Evolutionary conservation across 108 stramenopile genomes (phyloP), one percentile per base, ranked within the genome.

Genomic region (Stephanodiscus minutulus): DNA sequence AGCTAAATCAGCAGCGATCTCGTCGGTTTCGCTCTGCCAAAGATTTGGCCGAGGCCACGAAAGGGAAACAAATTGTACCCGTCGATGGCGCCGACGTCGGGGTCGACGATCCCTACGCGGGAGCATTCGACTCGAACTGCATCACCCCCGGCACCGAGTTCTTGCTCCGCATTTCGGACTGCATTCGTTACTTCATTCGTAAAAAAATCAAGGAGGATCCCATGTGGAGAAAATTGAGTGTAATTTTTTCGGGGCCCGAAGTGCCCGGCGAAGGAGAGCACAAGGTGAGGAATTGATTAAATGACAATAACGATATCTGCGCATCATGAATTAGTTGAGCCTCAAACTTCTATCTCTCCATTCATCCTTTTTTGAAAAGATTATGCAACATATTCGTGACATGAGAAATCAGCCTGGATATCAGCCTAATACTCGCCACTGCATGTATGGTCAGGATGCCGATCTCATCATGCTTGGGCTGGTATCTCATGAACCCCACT

Each of bases 71-170:
- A 20, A 75, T 75, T 22, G 31, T 74, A 35, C 83, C 85, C 29
- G 20, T 71, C 73, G 85, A 66, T 50, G 74, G 37, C 66, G 66
- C 52, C 20, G 76, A 72, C 47, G 59, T 61, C 17, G 52, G 33
- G 33, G 75, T 36, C 15, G 71, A 21, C 10, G 75, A 72, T 59
- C 70, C 82, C 7, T 79, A 69, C 49, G 73, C 74, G 15, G 82
- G 82, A 12, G 82, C 77, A 18, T 99, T 99, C 63, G 99, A 99
- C 90, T 97, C 96, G 39, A 99, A 99, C 82, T 98, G 77, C 77
- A 99, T 99, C 77, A 99, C 99, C 52, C 99, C 99, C 7, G 99
- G 99, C 41, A 99, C 99, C 3, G 97, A 95, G 54, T 99, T 99
- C 77, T 90, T 99, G 95, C 86, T 81, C 33, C 78, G 85, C 36